Base-by-base conservation (phyloP, 345 rosid genomes). In the Gossypium arboreum region DNA sequence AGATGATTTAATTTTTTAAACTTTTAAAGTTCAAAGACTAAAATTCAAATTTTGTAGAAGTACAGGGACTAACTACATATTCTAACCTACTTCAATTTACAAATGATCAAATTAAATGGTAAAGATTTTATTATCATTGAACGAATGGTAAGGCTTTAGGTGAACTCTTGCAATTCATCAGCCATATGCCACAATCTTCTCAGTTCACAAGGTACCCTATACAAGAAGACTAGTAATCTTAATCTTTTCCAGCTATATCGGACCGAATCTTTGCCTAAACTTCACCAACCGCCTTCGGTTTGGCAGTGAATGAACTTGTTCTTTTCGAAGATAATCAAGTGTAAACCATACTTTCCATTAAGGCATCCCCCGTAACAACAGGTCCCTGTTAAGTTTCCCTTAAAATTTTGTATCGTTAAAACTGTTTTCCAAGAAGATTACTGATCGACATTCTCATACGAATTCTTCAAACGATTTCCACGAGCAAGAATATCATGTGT, bases 371-470 rank as follows among this genome's bases (percentile, higher is more conserved):
- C 9, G 34, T 24, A 29, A 18, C 39, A 24, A 18, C 13, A 45
- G 52, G 18, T 68, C 7, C 11, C 67, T 9, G 15, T 45, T 18
- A 2, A 11, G 51, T 52, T 61, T 44, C 22, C 50, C 45, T 44
- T 74, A 39, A 67, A 45, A 20, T 4, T 5, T 66, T 15, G 22
- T 16, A 48, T 60, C 12, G 13, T 11, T 4, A 25, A n/a, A 20
- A 29, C 11, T 12, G 1, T 16, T 61, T 61, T 59, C 43, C 67
- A 89, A 11, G 70, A 52, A 18, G 16, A 18, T 29, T 66, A 45
- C 55, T 22, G 18, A 7, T 66, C 34, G 24, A 44, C 1, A 54
- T 66, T 45, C 71, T 12, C 12, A 6, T 2, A 6, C 1, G 52
- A 66, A 44, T 66, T 12, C 71, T 66, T 66, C 34, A 1, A 66